Conservation (phyloP, 345 rosid species). For the Populus tremula region DNA sequence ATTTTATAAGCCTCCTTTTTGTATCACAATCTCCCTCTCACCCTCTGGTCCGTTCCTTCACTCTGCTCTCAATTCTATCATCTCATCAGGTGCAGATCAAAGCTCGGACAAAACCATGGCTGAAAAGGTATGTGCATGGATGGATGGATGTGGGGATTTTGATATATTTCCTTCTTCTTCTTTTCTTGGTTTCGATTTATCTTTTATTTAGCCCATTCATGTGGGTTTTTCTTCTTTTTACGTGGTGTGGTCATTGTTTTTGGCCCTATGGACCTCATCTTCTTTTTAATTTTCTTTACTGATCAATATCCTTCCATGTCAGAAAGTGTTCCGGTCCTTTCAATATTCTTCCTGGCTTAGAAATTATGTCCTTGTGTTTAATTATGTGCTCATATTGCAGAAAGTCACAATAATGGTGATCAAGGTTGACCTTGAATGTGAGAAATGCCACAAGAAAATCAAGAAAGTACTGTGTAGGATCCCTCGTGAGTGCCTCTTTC, state of each 20-base stretch:
- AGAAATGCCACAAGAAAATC: conserved; percentile 64
- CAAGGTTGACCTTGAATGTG: conserved; percentile 67
- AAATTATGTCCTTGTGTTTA: neutral
- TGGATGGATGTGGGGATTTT: neutral
- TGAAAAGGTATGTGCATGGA: neutral
- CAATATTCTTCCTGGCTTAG: too few relatives aligned
- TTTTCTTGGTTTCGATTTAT: neutral
- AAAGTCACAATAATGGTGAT: conserved; percentile 59
- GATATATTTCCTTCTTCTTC: neutral
- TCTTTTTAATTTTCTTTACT: neutral
- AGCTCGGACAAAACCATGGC: neutral
- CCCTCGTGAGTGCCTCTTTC: conserved; percentile 55
- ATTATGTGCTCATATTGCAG: conserved; percentile 21
- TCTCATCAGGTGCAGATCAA: neutral
- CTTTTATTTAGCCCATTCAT: neutral
- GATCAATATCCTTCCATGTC: neutral
- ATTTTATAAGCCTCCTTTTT: neutral
- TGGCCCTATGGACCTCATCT: neutral
- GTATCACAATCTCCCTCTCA: neutral
- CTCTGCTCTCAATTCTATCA: neutral
- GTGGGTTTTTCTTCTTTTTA: neutral
- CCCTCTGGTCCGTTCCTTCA: neutral
- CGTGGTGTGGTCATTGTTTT: neutral
- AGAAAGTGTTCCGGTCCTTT: neutral
- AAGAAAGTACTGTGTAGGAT: conserved; percentile 65